Base-by-base conservation (phyloP, 176 grass and related monocot species). In the Juncus effusus region DNA sequence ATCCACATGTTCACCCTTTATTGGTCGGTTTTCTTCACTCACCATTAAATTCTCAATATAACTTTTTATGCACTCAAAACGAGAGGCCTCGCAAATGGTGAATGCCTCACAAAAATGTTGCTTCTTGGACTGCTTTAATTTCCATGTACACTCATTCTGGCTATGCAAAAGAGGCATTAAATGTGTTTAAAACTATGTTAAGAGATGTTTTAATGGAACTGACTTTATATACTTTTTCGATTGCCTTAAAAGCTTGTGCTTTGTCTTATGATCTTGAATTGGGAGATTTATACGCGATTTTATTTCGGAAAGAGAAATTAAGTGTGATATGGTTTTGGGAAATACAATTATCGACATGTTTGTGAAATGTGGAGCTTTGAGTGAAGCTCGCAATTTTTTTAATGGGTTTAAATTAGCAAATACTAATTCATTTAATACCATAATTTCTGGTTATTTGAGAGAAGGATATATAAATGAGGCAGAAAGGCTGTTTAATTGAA, bases 301-400 rank as follows among this genome's bases (percentile, higher is more conserved):
- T 8, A 60, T 70, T 28, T 41, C 38, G 52, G 16, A 38, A 41
- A 54, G 16, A 42, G n/a, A 28, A 53, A 28, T 63, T 51, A 40
- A 63, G 10, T 57, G 35, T 8, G 72, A 76, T 76, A 42, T 56
- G 35, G 51, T 69, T 38, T 68, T 81, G 54, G 60, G 65, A 60
- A 79, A 81, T 58, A 12, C 50, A 49, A 28, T 76, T 62, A 15
- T 75, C 70, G 64, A 81, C 62, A 70, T 81, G 64, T 81, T 69
- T 61, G 28, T 81, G 50, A 76, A 76, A 70, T 76, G 72, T 70
- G 72, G 64, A 37, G 62, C 59, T 44, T 70, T 58, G 36, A 19
- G 11, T 63, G 79, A 82, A 64, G 79, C 64, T 11, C 50, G 13
- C 38, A 49, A 41, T 19, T 51, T 71, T 42, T 81, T 82, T 51